Conservation (phyloP, 352 stramenopile species). For the Pythium dissimile region DNA sequence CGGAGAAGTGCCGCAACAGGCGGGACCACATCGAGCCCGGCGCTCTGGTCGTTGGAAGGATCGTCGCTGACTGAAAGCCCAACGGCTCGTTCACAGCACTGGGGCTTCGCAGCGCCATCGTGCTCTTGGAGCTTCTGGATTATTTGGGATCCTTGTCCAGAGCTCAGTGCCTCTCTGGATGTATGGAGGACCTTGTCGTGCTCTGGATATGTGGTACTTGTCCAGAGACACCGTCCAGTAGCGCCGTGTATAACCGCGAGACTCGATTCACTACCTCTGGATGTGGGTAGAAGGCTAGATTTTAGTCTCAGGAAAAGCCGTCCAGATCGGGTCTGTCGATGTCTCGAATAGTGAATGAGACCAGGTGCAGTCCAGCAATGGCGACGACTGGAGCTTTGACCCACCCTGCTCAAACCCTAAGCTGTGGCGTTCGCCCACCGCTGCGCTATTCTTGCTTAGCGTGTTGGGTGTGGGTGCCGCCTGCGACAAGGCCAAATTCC, state of each 20-base stretch:
- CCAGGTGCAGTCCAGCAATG: too few species aligned
- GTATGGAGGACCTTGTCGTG: background rate
- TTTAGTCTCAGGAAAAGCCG: too few species aligned
- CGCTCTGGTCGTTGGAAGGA: conserved; percentile 11
- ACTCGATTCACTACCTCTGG: too few species aligned
- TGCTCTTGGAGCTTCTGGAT: background rate
- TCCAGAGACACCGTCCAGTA: too few species aligned
- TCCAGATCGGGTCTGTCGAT: too few species aligned
- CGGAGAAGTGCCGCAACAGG: conserved; percentile 45
- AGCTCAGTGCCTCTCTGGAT: too few species aligned
- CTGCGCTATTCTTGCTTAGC: background rate
- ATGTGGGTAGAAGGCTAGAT: too few species aligned
- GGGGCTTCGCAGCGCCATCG: background rate
- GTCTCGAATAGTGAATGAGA: too few species aligned
- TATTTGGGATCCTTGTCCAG: background rate
- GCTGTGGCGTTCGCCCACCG: too few species aligned
- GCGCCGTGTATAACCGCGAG: too few species aligned
- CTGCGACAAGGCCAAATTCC: background rate
- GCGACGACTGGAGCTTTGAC: background rate
- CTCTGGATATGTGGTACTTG: too few species aligned
- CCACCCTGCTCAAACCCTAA: too few species aligned
- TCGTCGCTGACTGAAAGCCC: conserved; percentile 16
- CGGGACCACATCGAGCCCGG: conserved; percentile 52
- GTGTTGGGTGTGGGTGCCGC: background rate
- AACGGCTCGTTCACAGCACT: background rate